Evolutionary conservation across 2,329 filamentous ascomycete species (phyloP).

Genomic region (Dactylellina sp.): DNA sequence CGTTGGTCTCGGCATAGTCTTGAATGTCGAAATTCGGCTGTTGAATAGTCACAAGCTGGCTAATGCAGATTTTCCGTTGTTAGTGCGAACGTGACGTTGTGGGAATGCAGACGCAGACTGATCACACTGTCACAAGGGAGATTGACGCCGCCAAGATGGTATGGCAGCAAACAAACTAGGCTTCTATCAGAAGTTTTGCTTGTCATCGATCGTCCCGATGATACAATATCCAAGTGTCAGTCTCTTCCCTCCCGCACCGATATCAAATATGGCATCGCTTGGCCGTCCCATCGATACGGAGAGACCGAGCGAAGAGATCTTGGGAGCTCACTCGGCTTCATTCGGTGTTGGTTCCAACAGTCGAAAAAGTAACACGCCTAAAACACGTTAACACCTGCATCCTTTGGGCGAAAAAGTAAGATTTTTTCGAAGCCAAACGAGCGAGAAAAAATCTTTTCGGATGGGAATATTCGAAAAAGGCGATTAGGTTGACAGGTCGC

Average conservation of each 20-base stretch:
- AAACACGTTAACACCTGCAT: too few species aligned
- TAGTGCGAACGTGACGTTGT: neutral
- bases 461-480: constrained; percentile 23
- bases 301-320: too few species aligned
- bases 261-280: too few species aligned
- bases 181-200: neutral
- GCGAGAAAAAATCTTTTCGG: neutral
- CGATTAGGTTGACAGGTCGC: constrained; percentile 41
- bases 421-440: neutral
- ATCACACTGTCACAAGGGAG: neutral
- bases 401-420: too few species aligned
- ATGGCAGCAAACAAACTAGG: neutral
- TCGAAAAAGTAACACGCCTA: too few species aligned
- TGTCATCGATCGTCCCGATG: neutral
- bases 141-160: neutral
- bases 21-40: neutral
- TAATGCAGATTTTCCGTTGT: neutral
- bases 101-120: neutral
- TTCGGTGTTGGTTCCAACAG: too few species aligned
- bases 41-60: neutral
- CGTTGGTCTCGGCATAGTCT: too few species aligned
- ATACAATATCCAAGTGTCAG: too few species aligned
- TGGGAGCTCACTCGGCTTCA: too few species aligned
- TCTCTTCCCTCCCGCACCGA: too few species aligned
- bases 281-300: too few species aligned